A percentile compares a stretch with the other conserved stretches of the same genome.
phyloP scores from a whole-genome alignment of 225 moss, liverwort and hornwort species.

The Pseudoscleropodium purum region DNA sequence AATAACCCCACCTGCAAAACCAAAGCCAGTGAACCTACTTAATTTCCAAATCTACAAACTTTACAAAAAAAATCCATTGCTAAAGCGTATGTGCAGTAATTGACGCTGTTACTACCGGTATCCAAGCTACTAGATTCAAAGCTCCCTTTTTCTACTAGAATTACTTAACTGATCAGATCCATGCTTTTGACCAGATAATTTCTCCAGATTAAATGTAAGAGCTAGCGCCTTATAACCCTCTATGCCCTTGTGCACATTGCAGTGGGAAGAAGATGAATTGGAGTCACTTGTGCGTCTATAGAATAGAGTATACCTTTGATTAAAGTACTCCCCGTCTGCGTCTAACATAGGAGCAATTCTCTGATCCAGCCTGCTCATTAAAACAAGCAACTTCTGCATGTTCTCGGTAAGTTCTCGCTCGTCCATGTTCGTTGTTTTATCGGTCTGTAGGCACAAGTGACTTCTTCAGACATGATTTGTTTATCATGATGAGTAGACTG shows the following conservation, averaged over 20 bases:
- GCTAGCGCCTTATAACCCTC: background rate
- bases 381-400: slow-evolving; percentile 74
- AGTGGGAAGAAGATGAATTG: background rate
- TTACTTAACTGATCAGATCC: background rate
- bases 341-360: slow-evolving; percentile 90
- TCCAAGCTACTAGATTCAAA: background rate
- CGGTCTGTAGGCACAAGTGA: slow-evolving; percentile 37
- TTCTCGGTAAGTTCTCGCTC: slow-evolving; percentile 57
- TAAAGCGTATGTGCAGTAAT: background rate
- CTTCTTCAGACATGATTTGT: background rate
- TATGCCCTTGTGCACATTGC: background rate
- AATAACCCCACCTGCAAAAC: slow-evolving; percentile 75
- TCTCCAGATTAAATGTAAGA: background rate
- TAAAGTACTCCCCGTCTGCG: slow-evolving; percentile 79
- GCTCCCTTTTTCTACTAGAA: background rate
- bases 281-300: background rate
- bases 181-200: background rate
- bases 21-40: background rate
- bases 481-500: background rate
- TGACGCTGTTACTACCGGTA: background rate
- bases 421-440: slow-evolving; percentile 50
- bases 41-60: background rate
- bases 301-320: slow-evolving; percentile 41
- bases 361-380: slow-evolving; percentile 83
- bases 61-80: background rate